A percentile compares a stretch with the other conserved stretches of the same genome.
phyloP scores from a whole-genome alignment of 108 stramenopile genomes.

The Fistulifera solaris region DNA sequence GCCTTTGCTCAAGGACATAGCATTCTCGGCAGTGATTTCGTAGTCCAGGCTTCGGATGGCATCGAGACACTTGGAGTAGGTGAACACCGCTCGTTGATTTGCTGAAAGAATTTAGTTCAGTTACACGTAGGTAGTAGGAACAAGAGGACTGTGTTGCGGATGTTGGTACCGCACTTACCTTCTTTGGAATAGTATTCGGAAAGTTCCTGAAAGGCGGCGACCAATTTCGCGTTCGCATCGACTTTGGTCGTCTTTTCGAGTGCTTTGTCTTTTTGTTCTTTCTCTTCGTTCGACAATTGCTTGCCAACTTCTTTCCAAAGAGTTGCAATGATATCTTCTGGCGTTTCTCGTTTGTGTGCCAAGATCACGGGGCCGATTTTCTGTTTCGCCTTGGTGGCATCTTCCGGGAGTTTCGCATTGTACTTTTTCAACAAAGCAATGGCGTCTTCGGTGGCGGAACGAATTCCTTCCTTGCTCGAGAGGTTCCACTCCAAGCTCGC shows the following conservation, averaged over 20 bases:
- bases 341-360: slow-evolving; percentile 24
- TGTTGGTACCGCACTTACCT: slow-evolving; percentile 40
- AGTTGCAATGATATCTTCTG: slow-evolving; percentile 34
- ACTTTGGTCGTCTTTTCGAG: slow-evolving; percentile 23
- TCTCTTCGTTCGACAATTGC: slow-evolving; percentile 11
- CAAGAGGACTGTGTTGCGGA: too few species aligned
- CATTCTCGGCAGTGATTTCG: slow-evolving; percentile 66
- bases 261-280: slow-evolving; percentile 34
- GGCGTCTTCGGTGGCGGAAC: not conserved
- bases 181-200: slow-evolving; percentile 41
- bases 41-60: slow-evolving; percentile 43
- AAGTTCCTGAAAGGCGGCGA: slow-evolving; percentile 47
- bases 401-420: slow-evolving; percentile 35
- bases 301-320: slow-evolving; percentile 53
- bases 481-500: slow-evolving; percentile 31
- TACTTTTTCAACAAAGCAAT: not conserved
- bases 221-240: slow-evolving; percentile 46
- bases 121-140: too few species aligned
- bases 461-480: slow-evolving; percentile 7
- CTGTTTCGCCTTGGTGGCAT: slow-evolving; percentile 34
- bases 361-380: slow-evolving; percentile 41
- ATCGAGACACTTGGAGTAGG: slow-evolving; percentile 30
- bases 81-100: slow-evolving; percentile 20
- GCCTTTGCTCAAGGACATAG: slow-evolving; percentile 59
- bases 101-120: too few species aligned